Conservation (phyloP, 768 basidiomycete genomes). For the Coprinopsis marcescibilis region DNA sequence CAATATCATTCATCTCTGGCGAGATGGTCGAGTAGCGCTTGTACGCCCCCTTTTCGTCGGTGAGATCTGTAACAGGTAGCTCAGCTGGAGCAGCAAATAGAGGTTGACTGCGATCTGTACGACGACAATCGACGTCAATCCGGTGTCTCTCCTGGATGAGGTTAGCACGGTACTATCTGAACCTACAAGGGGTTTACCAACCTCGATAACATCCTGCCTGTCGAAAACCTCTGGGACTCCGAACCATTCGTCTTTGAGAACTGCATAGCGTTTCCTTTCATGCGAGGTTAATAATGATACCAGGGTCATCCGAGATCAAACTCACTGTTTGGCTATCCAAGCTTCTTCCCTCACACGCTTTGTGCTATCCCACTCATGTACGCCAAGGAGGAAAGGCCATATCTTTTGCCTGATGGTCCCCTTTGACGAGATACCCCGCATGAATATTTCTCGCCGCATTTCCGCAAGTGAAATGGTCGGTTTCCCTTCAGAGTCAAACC, state of each 20-base stretch:
- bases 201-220: slow-evolving; percentile 76
- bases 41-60: slow-evolving; percentile 52
- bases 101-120: slow-evolving; percentile 92
- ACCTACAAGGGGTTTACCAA: slow-evolving; percentile 23
- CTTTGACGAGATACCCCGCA: slow-evolving; percentile 56
- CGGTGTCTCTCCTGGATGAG: slow-evolving; percentile 71
- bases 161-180: slow-evolving; percentile 3
- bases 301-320: neutral
- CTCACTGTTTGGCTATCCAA: slow-evolving; percentile 64
- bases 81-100: slow-evolving; percentile 57
- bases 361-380: slow-evolving; percentile 75
- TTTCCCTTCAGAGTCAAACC: slow-evolving; percentile 71
- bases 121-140: slow-evolving; percentile 94
- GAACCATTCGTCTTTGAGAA: slow-evolving; percentile 77
- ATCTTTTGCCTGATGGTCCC: slow-evolving; percentile 60
- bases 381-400: slow-evolving; percentile 90
- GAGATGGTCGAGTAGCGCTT: slow-evolving; percentile 69
- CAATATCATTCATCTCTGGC: slow-evolving; percentile 64
- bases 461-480: slow-evolving; percentile 62
- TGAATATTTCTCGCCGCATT: slow-evolving; percentile 74
- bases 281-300: slow-evolving; percentile 5
- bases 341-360: slow-evolving; percentile 49
- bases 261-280: slow-evolving; percentile 59
- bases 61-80: slow-evolving; percentile 28
- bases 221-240: slow-evolving; percentile 78